Percentiles rank a stretch among this genome's conserved stretches.
Evolutionary conservation across 2,329 filamentous ascomycete species (phyloP).

Genomic region (Plectosphaerella cucumerina): DNA sequence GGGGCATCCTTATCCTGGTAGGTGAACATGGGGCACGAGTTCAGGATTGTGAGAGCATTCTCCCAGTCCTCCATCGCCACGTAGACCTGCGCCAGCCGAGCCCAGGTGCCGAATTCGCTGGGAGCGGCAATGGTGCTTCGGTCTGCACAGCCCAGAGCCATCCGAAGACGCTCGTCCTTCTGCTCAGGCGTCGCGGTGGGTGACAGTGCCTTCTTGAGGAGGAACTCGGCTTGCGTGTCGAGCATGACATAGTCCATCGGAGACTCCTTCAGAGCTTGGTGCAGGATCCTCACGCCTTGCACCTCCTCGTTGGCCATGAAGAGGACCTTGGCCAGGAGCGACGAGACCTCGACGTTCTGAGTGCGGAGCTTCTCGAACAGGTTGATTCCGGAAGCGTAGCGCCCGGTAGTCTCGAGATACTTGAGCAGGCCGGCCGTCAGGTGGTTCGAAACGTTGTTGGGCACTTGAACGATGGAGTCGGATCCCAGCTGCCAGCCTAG

Average conservation of each 20-base stretch:
- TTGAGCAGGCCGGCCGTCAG: conserved; percentile 88
- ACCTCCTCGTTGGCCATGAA: conserved; percentile 97
- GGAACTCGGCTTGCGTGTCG: conserved; percentile 89
- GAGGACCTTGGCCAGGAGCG: conserved; percentile 82
- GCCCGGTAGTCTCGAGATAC: conserved; percentile 93
- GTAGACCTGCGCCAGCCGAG: conserved; percentile 87
- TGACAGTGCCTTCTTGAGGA: conserved; percentile 72
- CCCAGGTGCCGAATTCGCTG: conserved; percentile 97
- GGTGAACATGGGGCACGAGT: conserved; percentile 99
- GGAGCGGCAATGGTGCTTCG: conserved; percentile 91
- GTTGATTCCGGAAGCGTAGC: conserved; percentile 93
- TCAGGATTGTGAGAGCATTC: conserved; percentile 87
- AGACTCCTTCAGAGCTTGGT: conserved; percentile 82
- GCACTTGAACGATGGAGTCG: conserved; percentile 94
- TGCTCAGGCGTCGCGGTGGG: conserved; percentile 46
- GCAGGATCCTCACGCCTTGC: conserved; percentile 82
- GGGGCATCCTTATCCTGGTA: conserved; percentile 98
- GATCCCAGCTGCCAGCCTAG: conserved; percentile 91
- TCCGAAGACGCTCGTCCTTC: conserved; percentile 66
- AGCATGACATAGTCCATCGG: conserved; percentile 98
- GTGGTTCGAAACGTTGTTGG: conserved; percentile 94
- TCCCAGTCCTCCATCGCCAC: conserved; percentile 95
- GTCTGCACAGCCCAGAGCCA: conserved; percentile 91
- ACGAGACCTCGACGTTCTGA: conserved; percentile 90
- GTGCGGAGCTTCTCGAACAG: conserved; percentile 92